Conservation (phyloP, 2,329 filamentous ascomycete genomes). For the Alternaria sp. region DNA sequence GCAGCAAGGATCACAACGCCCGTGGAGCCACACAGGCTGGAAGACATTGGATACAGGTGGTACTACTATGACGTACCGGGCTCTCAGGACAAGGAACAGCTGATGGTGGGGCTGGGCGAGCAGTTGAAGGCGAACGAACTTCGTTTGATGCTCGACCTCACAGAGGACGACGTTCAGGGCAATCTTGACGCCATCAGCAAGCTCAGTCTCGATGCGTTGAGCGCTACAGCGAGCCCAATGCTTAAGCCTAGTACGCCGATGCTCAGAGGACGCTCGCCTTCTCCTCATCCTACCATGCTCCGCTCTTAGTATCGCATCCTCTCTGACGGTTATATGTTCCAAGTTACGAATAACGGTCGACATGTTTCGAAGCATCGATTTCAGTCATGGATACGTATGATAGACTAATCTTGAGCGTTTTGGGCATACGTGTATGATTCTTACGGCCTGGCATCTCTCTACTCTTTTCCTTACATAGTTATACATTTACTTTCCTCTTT, state of each 20-base stretch:
- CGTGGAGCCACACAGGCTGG: conserved; percentile 43
- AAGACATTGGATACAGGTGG: conserved; percentile 46
- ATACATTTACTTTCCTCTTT: neutral
- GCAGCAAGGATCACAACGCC: conserved; percentile 43
- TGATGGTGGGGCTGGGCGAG: conserved; percentile 47
- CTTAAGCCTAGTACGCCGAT: conserved; percentile 47
- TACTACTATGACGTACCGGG: conserved; percentile 43
- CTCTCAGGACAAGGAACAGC: conserved; percentile 41
- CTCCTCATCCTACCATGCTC: conserved; percentile 41
- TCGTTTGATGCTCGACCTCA: conserved; percentile 48
- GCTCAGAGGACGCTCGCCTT: conserved; percentile 44
- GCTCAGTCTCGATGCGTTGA: conserved; percentile 48
- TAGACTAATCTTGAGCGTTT: neutral
- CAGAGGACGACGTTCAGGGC: conserved; percentile 46
- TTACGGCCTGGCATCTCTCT: neutral
- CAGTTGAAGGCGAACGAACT: conserved; percentile 48
- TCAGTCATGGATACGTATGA: conserved; percentile 1
- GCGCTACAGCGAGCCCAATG: conserved; percentile 48
- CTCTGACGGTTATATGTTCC: neutral
- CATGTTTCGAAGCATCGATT: neutral
- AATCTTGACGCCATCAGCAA: conserved; percentile 50
- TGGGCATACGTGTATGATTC: neutral
- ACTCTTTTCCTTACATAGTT: neutral
- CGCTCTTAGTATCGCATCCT: conserved; percentile 12
- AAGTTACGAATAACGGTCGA: neutral